A percentile compares a stretch with the other conserved stretches of the same genome.
phyloP scores from a whole-genome alignment of 1,284 basidiomycete genomes.

The Cutaneotrichosporon sp. region DNA sequence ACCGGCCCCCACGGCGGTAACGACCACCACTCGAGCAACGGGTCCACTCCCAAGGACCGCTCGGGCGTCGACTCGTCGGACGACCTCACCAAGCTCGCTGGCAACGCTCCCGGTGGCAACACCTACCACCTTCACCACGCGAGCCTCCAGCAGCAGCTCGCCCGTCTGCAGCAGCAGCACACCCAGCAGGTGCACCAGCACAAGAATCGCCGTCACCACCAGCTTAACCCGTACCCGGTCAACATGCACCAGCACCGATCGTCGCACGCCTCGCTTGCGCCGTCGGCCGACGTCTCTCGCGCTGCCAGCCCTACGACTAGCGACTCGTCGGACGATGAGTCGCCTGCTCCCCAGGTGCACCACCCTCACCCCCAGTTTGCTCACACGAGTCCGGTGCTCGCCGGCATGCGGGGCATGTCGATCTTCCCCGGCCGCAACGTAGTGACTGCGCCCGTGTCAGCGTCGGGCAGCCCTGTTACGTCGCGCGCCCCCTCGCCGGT shows the following conservation, averaged over 20 bases:
- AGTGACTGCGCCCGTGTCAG: constrained; percentile 50
- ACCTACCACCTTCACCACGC: constrained; percentile 44
- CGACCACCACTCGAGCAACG: constrained; percentile 43
- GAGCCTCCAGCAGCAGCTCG: constrained; percentile 42
- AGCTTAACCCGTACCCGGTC: constrained; percentile 45
- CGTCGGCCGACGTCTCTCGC: constrained; percentile 47
- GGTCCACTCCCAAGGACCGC: constrained; percentile 50
- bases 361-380: constrained; percentile 17
- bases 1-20: constrained; percentile 27
- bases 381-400: constrained; percentile 66
- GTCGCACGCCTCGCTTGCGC: constrained; percentile 27
- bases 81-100: constrained; percentile 37
- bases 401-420: constrained; percentile 66
- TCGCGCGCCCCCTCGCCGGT: constrained; percentile 47
- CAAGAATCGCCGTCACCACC: constrained; percentile 23
- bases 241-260: constrained; percentile 41
- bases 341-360: constrained; percentile 12
- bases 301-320: constrained; percentile 46
- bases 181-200: constrained; percentile 17
- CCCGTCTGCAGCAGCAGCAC: constrained; percentile 46
- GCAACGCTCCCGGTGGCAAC: constrained; percentile 24
- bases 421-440: constrained; percentile 47
- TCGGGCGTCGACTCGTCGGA: constrained; percentile 37
- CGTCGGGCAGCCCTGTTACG: constrained; percentile 42
- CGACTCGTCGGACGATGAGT: constrained; percentile 51